Conservation (phyloP, 768 basidiomycete genomes). For the Hemileccinum rubropunctum region DNA sequence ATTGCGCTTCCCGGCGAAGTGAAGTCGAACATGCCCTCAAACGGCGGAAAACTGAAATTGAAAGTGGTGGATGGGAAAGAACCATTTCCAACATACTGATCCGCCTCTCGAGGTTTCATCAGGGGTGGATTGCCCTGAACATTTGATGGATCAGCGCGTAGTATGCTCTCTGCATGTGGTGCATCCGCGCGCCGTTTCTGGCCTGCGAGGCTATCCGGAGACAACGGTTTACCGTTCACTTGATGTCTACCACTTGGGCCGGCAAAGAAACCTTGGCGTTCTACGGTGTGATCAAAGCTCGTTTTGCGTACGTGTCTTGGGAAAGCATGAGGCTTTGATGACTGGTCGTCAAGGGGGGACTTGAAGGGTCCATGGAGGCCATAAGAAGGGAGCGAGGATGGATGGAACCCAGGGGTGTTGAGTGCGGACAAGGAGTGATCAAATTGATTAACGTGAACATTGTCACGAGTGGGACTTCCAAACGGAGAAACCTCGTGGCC, state of each 20-base stretch:
- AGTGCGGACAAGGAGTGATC: slow-evolving; percentile 40
- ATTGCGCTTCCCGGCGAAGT: slow-evolving; percentile 33
- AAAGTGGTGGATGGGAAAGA: slow-evolving; percentile 68
- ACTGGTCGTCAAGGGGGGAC: slow-evolving; percentile 29
- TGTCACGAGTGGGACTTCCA: slow-evolving; percentile 34
- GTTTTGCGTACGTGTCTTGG: slow-evolving; percentile 90
- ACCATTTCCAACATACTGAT: slow-evolving; percentile 40
- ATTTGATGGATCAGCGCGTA: slow-evolving; percentile 74
- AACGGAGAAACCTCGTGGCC: slow-evolving; percentile 36
- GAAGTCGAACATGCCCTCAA: slow-evolving; percentile 61
- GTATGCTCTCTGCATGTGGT: slow-evolving; percentile 76
- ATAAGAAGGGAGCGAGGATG: slow-evolving; percentile 72
- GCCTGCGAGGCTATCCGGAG: slow-evolving; percentile 61
- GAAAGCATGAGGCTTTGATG: slow-evolving; percentile 52
- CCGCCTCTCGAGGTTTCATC: slow-evolving; percentile 34
- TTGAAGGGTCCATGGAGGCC: slow-evolving; percentile 60
- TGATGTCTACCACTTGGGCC: slow-evolving; percentile 71
- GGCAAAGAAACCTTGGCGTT: slow-evolving; percentile 57
- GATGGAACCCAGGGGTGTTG: slow-evolving; percentile 52
- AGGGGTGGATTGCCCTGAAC: slow-evolving; percentile 37
- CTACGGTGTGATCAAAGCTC: slow-evolving; percentile 91
- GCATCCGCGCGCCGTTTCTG: slow-evolving; percentile 80
- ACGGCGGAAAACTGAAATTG: slow-evolving; percentile 70
- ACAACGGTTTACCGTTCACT: slow-evolving; percentile 72
- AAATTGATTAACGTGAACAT: slow-evolving; percentile 32